Evolutionary conservation across 176 grass and related monocot genomes (phyloP).

Genomic region (Bolboschoenus planiculmis): DNA sequence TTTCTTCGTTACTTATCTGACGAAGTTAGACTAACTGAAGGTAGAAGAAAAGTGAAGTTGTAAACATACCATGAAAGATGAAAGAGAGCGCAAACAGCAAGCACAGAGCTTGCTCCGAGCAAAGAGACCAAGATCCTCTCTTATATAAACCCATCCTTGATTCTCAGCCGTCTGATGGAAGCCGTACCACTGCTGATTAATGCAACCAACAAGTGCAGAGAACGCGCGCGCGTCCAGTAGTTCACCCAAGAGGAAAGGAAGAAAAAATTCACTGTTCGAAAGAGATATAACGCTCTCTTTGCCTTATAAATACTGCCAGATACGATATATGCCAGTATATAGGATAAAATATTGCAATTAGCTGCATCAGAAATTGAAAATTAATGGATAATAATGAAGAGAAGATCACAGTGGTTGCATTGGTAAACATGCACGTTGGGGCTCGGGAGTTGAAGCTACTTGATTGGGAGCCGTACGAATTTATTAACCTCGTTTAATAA

Average conservation of each 20-base stretch:
- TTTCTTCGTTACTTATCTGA: no score
- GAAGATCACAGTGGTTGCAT: not conserved
- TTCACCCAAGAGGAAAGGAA: not conserved
- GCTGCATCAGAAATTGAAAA: not conserved
- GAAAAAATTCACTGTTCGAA: not conserved
- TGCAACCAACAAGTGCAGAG: not conserved
- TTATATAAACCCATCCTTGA: not conserved
- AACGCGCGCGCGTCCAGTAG: not conserved
- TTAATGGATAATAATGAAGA: not conserved
- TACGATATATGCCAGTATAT: not conserved
- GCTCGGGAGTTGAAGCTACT: slow-evolving; percentile 24
- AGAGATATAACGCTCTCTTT: not conserved
- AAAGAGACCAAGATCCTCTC: not conserved
- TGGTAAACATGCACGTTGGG: slow-evolving; percentile 4
- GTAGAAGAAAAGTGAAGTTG: not conserved
- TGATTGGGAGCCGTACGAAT: slow-evolving; percentile 19
- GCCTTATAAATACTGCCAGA: not conserved
- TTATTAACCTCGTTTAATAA: slow-evolving; percentile 13
- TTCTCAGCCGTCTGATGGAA: not conserved
- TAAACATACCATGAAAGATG: not conserved
- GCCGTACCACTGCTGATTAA: not conserved
- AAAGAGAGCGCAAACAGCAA: slow-evolving; percentile 5
- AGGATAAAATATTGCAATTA: not conserved
- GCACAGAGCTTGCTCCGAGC: not conserved
- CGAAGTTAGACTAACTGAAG: no score